These are phyloP conservation scores for Celoporthe dispersa DNA, from an alignment of 2,329 filamentous ascomycete genomes.

Conservation along the genomic window DNA sequence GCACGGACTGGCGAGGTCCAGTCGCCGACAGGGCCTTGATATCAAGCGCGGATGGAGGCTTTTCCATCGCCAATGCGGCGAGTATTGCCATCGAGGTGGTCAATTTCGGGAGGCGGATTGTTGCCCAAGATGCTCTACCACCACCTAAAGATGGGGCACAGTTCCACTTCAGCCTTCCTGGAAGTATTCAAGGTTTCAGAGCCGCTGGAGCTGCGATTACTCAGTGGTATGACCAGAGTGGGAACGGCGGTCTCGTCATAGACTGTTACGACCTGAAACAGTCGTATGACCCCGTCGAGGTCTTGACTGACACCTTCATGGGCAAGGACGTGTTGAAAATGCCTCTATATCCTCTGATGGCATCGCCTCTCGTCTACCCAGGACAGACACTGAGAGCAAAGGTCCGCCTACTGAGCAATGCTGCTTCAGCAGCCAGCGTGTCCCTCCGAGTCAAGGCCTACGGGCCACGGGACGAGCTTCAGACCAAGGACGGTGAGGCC, in stretches of 20 bases:
- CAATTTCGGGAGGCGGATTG: constrained; percentile 36
- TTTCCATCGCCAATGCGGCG: constrained; percentile 43
- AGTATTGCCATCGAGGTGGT: constrained; percentile 39
- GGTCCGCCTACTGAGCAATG: constrained; percentile 21
- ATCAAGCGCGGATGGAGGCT: constrained; percentile 43
- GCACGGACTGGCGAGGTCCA: constrained; percentile 41
- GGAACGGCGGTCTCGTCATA: constrained; percentile 23
- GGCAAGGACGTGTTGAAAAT: constrained; percentile 33
- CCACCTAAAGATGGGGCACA: constrained; percentile 41
- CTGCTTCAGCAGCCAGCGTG: constrained; percentile 10
- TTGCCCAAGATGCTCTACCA: constrained; percentile 29
- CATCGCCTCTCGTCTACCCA: constrained; percentile 37
- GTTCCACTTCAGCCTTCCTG: constrained; percentile 43
- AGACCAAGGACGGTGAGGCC: constrained; percentile 11
- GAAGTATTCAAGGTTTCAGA: constrained; percentile 42
- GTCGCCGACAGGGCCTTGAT: constrained; percentile 42
- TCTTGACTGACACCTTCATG: constrained; percentile 37
- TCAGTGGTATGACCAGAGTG: constrained; percentile 13
- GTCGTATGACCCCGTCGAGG: constrained; percentile 22
- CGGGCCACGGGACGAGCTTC: constrained; percentile 22
- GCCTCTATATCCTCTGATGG: constrained; percentile 34
- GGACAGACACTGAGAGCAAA: constrained; percentile 34
- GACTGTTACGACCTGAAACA: constrained; percentile 8
- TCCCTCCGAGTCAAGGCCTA: constrained; percentile 30
- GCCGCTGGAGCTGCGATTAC: not conserved